phyloP scores from a whole-genome alignment of 2,329 filamentous ascomycete species.

The Pseudocercospora ulei region DNA sequence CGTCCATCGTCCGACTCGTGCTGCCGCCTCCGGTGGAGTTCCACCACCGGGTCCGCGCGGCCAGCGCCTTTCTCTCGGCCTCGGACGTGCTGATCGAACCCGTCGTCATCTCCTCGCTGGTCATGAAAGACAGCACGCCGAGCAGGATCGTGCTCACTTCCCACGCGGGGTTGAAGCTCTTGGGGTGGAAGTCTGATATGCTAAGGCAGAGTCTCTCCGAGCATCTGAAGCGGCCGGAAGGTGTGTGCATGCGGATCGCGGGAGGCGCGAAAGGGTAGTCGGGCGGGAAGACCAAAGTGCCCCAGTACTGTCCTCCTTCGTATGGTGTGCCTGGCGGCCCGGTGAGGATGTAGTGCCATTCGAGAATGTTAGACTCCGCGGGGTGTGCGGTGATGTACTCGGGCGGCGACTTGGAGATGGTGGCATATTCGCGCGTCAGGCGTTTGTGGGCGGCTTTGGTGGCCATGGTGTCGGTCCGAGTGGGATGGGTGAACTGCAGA shows the following conservation, averaged over 20 bases:
- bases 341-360: slow-evolving; percentile 59
- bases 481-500: too few species aligned
- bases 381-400: slow-evolving; percentile 33
- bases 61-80: slow-evolving; percentile 66
- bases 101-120: slow-evolving; percentile 95
- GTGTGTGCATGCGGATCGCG: slow-evolving; percentile 97
- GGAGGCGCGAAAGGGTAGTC: slow-evolving; percentile 97
- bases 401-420: slow-evolving; percentile 32
- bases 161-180: slow-evolving; percentile 97
- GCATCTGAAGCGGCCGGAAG: slow-evolving; percentile 87
- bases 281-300: slow-evolving; percentile 84
- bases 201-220: slow-evolving; percentile 85
- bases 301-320: slow-evolving; percentile 94
- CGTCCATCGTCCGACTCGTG: slow-evolving; percentile 41
- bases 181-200: slow-evolving; percentile 95
- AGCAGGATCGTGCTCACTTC: slow-evolving; percentile 94
- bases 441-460: slow-evolving; percentile 37
- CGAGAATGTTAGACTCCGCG: slow-evolving; percentile 32
- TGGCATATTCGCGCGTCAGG: slow-evolving; percentile 34
- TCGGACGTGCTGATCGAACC: slow-evolving; percentile 71
- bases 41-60: slow-evolving; percentile 80
- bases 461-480: too few species aligned
- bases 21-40: slow-evolving; percentile 87
- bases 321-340: slow-evolving; percentile 92
- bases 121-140: slow-evolving; percentile 94